Evolutionary conservation across 306 rosid genomes (phyloP).

Genomic region (Erythrophleum fordii): DNA sequence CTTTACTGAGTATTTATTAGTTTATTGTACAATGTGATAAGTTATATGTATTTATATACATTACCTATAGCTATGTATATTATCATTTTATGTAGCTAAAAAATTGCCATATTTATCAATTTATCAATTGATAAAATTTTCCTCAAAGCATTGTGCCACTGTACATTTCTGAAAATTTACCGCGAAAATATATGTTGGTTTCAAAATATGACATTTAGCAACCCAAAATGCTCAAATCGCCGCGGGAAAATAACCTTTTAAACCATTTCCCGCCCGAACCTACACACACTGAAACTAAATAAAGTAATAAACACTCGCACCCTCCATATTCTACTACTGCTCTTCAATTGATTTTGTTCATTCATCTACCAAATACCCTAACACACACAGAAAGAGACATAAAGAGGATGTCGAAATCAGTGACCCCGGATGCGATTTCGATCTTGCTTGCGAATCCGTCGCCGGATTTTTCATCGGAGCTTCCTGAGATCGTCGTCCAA

Average conservation of each 20-base stretch:
- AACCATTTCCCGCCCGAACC: not conserved
- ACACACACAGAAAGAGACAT: not conserved
- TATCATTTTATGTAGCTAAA: no score
- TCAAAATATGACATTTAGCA: not conserved
- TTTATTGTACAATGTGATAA: no score
- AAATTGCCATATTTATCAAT: no score
- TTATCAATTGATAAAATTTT: no score
- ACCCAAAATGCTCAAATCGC: not conserved
- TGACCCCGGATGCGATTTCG: conserved; percentile 64
- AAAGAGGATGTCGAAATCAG: conserved; percentile 51
- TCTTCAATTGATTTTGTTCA: not conserved
- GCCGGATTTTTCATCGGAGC: conserved; percentile 55
- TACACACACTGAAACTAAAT: no score
- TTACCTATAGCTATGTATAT: no score
- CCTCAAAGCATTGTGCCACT: not conserved
- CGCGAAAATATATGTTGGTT: not conserved
- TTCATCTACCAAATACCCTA: not conserved
- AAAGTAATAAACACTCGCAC: no score
- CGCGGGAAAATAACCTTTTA: not conserved
- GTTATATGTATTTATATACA: no score
- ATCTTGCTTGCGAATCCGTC: conserved; percentile 58
- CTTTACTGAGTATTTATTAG: no score
- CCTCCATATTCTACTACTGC: not conserved
- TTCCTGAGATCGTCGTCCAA: conserved; percentile 69
- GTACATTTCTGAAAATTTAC: not conserved